These are phyloP conservation scores for Globisporangium ultimum DNA, from an alignment of 352 stramenopile genomes.

Conservation along the genomic window DNA sequence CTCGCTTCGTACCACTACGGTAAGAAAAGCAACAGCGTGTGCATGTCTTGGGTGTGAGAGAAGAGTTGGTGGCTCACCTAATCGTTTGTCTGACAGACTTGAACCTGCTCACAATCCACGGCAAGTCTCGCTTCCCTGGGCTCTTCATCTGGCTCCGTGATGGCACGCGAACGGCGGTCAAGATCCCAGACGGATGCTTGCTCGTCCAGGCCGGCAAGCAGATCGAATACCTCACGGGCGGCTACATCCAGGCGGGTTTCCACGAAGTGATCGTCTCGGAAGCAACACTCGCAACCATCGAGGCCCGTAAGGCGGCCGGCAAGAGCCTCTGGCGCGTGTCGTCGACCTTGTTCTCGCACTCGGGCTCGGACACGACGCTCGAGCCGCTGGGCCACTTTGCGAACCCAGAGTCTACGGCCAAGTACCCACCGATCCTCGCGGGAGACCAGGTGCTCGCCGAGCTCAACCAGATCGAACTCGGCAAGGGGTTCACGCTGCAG, in stretches of 20 bases:
- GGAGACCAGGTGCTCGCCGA: conserved; percentile 88
- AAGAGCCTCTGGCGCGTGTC: conserved; percentile 90
- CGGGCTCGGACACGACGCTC: conserved; percentile 85
- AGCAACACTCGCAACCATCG: conserved; percentile 70
- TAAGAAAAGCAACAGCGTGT: conserved; percentile 7
- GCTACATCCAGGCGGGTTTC: conserved; percentile 90
- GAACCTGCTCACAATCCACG: conserved; percentile 94
- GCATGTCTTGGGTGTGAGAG: neutral
- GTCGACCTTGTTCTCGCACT: conserved; percentile 91
- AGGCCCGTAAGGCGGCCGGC: conserved; percentile 54
- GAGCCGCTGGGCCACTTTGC: conserved; percentile 79
- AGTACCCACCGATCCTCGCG: conserved; percentile 82
- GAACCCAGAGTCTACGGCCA: conserved; percentile 49
- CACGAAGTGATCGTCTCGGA: conserved; percentile 89
- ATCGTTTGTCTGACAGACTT: conserved; percentile 47
- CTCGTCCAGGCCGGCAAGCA: conserved; percentile 90
- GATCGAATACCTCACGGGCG: conserved; percentile 91
- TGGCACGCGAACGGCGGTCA: conserved; percentile 78
- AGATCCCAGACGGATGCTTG: conserved; percentile 88
- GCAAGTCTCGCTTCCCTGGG: conserved; percentile 89
- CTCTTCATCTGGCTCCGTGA: conserved; percentile 91
- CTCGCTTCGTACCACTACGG: conserved; percentile 91
- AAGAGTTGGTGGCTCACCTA: neutral
- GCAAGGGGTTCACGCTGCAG: conserved; percentile 69
- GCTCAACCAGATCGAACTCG: conserved; percentile 83